Evolutionary conservation across 129 eudicot species (phyloP), one percentile per base, ranked within the genome.

Genomic region (Pseudognaphalium luteoalbum): DNA sequence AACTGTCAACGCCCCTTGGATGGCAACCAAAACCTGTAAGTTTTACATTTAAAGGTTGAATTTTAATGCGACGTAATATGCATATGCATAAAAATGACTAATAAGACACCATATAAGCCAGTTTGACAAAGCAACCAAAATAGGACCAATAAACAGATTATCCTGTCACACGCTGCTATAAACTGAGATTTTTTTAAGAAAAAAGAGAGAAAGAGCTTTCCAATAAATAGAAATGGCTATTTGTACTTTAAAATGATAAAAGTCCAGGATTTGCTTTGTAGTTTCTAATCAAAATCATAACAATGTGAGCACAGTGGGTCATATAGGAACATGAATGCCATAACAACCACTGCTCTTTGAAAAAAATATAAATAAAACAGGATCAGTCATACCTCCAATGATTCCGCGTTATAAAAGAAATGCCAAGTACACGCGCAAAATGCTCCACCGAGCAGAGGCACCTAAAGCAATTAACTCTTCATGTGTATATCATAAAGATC

Each of bases 341-440:
- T 15, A 59, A 37, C 11, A 5, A 75, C 21, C 5, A 30, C 20
- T 11, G 21, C 4, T 2, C 22, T 52, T 66, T 9, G 19, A 29
- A 73, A 3, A 66, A 5, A 25, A 73, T 61, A n/a, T 20, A 33
- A 66, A 65, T 65, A 5, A 47, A 81, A 58, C 12, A 35, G 2
- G 33, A 30, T 60, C 71, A 47, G 70, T 61, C 71, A 68, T 80
- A 91, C 98, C 88, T 91, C 96, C 8, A 94, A 90, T 56, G 97
- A 85, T 80, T 94, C 98, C 0, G 98, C 67, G 71, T 94, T 94
- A 76, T 94, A 94, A 72, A 94, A 94, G 90, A 94, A 94, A 84
- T 94, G 98, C 98, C 98, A 94, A 41, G 98, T 94, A 81, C 98
- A 91, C 5, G 98, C 98, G 80, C 98, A 94, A 81, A 94, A 81